Evolutionary conservation across 2,329 filamentous ascomycete species (phyloP).

Genomic region (Fusarium sterilihyphosum): DNA sequence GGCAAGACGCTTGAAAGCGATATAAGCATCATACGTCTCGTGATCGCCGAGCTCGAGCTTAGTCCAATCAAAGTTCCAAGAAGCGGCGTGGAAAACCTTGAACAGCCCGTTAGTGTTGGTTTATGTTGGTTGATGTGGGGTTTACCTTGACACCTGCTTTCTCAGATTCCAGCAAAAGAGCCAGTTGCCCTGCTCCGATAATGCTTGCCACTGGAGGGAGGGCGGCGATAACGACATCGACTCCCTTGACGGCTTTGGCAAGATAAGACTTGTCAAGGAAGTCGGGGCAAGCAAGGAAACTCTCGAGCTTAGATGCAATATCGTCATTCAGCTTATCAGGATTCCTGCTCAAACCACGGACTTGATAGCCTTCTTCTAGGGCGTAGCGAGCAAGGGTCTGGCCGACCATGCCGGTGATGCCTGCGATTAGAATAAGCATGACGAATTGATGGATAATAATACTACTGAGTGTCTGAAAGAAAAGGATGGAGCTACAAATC

Average conservation of each 20-base stretch:
- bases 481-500: accelerated
- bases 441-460: accelerated
- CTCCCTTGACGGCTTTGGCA: background rate
- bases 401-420: constrained; percentile 11
- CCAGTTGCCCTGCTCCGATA: background rate
- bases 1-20: constrained; percentile 10
- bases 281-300: background rate
- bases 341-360: constrained; percentile 4
- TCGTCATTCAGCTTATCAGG: background rate
- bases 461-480: accelerated
- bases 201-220: background rate
- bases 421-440: constrained; percentile 6
- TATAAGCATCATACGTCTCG: constrained; percentile 8
- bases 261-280: background rate
- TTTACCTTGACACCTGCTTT: constrained; percentile 9
- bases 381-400: constrained; percentile 1
- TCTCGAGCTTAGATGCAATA: background rate
- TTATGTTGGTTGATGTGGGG: too few relatives aligned
- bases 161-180: background rate
- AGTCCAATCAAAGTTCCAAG: constrained; percentile 13
- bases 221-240: background rate
- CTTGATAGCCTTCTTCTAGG: background rate
- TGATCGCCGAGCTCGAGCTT: constrained; percentile 2
- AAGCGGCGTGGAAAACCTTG: constrained; percentile 2
- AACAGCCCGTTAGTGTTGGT: background rate